These are phyloP conservation scores for Sclerotinia spermophila DNA, from an alignment of 2,329 filamentous ascomycete genomes.

Conservation along the genomic window DNA sequence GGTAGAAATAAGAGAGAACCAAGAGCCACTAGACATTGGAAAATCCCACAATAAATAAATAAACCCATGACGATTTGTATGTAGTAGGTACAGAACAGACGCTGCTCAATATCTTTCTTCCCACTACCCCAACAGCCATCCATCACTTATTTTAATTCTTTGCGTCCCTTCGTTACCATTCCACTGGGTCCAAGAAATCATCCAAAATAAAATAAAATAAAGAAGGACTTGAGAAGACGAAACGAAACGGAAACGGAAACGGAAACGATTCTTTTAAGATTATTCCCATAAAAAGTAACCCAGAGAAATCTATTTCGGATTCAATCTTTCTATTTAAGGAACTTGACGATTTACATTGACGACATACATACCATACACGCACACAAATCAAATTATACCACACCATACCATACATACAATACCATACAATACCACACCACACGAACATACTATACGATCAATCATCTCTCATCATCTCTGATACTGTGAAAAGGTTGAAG, in stretches of 20 bases:
- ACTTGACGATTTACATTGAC: conserved; percentile 1
- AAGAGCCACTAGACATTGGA: conserved; percentile 1
- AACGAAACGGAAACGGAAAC: too few species aligned
- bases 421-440: neutral
- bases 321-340: conserved; percentile 4
- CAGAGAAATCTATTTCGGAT: neutral
- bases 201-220: neutral
- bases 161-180: conserved; percentile 34
- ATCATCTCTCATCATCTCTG: neutral
- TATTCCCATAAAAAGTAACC: neutral
- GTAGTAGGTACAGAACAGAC: conserved; percentile 26
- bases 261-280: neutral
- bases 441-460: neutral
- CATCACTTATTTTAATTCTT: conserved; percentile 22
- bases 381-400: neutral
- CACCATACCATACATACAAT: neutral
- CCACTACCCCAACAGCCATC: conserved; percentile 32
- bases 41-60: neutral
- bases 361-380: neutral
- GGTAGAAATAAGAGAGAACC: neutral
- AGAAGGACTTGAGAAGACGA: neutral
- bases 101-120: conserved; percentile 36
- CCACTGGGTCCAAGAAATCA: conserved; percentile 28
- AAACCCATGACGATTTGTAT: conserved; percentile 36
- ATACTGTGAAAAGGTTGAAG: neutral